Conservation (phyloP, 495 filamentous ascomycete genomes). For the Xylaria sp. region DNA sequence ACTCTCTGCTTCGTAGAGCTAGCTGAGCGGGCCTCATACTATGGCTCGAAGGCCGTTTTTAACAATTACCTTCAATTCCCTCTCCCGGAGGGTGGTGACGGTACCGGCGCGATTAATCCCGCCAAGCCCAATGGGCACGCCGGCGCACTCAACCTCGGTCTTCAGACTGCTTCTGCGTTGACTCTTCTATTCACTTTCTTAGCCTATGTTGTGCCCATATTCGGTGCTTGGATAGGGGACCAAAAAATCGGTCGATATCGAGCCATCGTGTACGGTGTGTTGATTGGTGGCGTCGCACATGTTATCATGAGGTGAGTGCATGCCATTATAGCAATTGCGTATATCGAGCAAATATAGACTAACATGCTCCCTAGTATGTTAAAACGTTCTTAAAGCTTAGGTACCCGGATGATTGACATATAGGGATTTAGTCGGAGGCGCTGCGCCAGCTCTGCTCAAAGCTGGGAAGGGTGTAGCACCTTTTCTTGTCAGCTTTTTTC, state of each 20-base stretch:
- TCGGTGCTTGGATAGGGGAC: constrained; percentile 53
- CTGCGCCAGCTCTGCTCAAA: constrained; percentile 58
- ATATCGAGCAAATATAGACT: not conserved
- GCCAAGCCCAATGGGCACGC: constrained; percentile 40
- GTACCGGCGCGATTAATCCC: constrained; percentile 33
- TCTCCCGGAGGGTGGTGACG: constrained; percentile 58
- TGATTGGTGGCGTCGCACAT: constrained; percentile 62
- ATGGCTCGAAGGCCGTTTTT: constrained; percentile 54
- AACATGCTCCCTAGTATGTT: constrained; percentile 18
- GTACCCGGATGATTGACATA: not conserved
- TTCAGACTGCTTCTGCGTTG: constrained; percentile 60
- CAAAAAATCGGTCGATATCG: constrained; percentile 58
- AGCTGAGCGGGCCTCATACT: constrained; percentile 59
- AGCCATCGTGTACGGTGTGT: constrained; percentile 60
- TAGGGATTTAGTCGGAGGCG: constrained; percentile 55
- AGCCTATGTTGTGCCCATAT: constrained; percentile 60
- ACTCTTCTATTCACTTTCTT: constrained; percentile 60
- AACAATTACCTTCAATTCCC: constrained; percentile 60
- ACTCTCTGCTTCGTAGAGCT: constrained; percentile 58
- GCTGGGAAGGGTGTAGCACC: constrained; percentile 53
- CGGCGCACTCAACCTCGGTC: constrained; percentile 47
- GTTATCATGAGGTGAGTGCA: constrained; percentile 36
- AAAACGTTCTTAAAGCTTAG: not conserved
- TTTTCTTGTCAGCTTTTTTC: constrained; percentile 58
- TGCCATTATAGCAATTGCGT: too few relatives aligned